phyloP scores from a whole-genome alignment of 2,329 filamentous ascomycete species.

The Pleomassaria siparia region DNA sequence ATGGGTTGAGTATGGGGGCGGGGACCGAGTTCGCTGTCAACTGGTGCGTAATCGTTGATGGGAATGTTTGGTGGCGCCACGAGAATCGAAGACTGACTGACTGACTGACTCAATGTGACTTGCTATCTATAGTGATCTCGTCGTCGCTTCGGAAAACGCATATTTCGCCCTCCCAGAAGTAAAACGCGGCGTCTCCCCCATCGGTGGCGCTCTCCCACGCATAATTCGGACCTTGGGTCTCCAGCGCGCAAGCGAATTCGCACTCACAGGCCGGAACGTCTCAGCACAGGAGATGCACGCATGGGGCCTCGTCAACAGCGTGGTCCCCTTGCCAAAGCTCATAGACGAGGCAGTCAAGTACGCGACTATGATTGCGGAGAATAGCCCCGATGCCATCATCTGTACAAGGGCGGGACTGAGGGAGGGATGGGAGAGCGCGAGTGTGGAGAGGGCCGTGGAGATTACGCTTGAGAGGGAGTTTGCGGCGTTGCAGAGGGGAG shows the following conservation, averaged over 20 bases:
- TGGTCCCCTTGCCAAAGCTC: slow-evolving; percentile 20
- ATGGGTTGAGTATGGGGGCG: slow-evolving; percentile 44
- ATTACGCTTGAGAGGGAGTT: slow-evolving; percentile 27
- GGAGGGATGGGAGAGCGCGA: slow-evolving; percentile 24
- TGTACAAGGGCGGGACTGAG: slow-evolving; percentile 21
- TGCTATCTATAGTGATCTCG: slow-evolving; percentile 21
- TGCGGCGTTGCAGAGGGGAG: slow-evolving; percentile 51
- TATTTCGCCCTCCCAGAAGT: slow-evolving; percentile 30
- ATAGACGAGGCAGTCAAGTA: slow-evolving; percentile 20
- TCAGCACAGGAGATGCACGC: slow-evolving; percentile 18
- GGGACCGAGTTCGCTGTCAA: slow-evolving; percentile 30
- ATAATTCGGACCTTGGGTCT: slow-evolving; percentile 27
- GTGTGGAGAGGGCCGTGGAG: slow-evolving; percentile 22
- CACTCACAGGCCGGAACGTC: slow-evolving; percentile 24
- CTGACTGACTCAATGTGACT: too few relatives aligned
- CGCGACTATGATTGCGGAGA: slow-evolving; percentile 21
- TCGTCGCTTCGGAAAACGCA: slow-evolving; percentile 24
- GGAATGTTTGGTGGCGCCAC: too few relatives aligned
- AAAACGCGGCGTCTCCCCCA: slow-evolving; percentile 26
- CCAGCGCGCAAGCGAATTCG: slow-evolving; percentile 29
- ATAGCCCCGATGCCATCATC: slow-evolving; percentile 29
- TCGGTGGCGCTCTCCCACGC: slow-evolving; percentile 27
- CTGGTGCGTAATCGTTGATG: slow-evolving; percentile 9
- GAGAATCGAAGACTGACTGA: too few relatives aligned
- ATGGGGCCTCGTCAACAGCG: slow-evolving; percentile 30